Evolutionary conservation across 148 eudicot species (phyloP).

Genomic region (Diospyros lotus): DNA sequence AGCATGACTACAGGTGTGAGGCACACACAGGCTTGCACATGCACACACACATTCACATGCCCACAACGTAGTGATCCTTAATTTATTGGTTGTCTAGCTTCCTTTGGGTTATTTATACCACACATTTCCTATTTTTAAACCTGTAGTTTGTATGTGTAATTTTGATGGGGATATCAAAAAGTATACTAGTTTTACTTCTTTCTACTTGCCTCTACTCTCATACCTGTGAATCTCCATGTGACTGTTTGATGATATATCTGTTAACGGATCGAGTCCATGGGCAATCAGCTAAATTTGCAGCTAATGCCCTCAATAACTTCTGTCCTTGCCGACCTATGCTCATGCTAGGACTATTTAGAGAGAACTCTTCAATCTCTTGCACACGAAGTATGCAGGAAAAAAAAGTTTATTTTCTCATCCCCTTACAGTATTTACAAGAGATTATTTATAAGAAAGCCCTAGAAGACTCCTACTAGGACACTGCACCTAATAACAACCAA

Average conservation of each 20-base stretch:
- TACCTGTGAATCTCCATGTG: neutral
- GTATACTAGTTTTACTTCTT: neutral
- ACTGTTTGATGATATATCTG: neutral
- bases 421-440: too few relatives aligned
- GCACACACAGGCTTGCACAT: neutral
- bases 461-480: too few relatives aligned
- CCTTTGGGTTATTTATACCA: neutral
- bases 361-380: too few relatives aligned
- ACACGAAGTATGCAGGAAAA: too few relatives aligned
- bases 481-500: too few relatives aligned
- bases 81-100: neutral
- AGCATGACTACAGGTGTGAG: too few relatives aligned
- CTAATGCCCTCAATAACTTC: too few relatives aligned
- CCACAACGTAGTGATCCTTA: conserved; percentile 6
- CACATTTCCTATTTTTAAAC: neutral
- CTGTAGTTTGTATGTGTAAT: neutral
- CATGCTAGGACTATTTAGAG: too few relatives aligned
- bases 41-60: neutral
- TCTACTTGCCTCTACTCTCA: neutral
- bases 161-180: neutral
- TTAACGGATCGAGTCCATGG: neutral
- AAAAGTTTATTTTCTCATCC: too few relatives aligned
- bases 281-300: too few relatives aligned
- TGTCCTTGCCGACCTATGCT: too few relatives aligned
- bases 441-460: too few relatives aligned